Evolutionary conservation across 2,329 filamentous ascomycete species (phyloP).

Genomic region (Penicillium occitanis): DNA sequence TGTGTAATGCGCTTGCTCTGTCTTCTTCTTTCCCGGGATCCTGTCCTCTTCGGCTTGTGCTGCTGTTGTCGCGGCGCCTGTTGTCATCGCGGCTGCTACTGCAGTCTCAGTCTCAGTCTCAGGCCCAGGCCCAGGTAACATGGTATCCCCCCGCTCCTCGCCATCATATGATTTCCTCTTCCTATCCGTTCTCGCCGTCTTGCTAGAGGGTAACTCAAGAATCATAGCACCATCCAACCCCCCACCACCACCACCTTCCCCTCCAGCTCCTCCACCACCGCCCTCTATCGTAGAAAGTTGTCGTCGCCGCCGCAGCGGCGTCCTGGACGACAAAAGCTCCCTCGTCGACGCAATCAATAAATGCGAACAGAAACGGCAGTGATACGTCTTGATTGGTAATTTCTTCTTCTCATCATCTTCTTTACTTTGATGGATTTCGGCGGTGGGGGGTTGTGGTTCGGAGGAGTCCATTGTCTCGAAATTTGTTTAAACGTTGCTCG

Average conservation of each 20-base stretch:
- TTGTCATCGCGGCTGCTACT: no score
- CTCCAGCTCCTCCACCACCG: background rate
- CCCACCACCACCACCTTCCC: background rate
- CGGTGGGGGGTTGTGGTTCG: no score
- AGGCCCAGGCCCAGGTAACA: background rate
- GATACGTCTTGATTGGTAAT: slow-evolving; percentile 53
- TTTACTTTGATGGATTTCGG: background rate
- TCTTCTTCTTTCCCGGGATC: background rate
- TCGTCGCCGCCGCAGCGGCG: slow-evolving; percentile 1
- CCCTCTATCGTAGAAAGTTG: background rate
- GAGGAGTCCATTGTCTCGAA: background rate
- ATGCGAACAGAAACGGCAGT: slow-evolving; percentile 64
- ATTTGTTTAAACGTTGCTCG: no score
- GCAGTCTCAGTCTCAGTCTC: background rate
- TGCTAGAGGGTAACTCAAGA: background rate
- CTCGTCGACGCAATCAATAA: slow-evolving; percentile 62
- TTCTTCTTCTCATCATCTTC: slow-evolving; percentile 5
- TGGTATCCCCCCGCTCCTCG: background rate
- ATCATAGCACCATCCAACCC: slow-evolving; percentile 10
- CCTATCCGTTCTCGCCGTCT: slow-evolving; percentile 27
- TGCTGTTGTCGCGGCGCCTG: background rate
- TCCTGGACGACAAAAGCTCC: slow-evolving; percentile 40
- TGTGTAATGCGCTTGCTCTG: slow-evolving; percentile 41
- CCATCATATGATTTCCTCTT: slow-evolving; percentile 20
- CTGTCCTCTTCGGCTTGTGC: background rate